phyloP scores from a whole-genome alignment of 129 eudicot species.

The Mikania micrantha region DNA sequence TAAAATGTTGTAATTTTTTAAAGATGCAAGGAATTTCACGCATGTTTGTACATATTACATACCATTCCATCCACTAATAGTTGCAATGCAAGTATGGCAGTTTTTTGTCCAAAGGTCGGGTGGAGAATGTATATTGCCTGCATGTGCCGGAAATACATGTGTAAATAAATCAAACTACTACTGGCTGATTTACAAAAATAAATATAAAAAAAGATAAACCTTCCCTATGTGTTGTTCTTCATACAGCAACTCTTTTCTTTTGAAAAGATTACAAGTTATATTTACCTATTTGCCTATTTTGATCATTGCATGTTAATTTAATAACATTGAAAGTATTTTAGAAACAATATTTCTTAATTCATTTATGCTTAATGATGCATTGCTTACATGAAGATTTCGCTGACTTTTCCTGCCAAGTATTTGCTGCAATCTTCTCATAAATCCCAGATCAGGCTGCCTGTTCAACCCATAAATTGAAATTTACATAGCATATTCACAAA shows the following conservation, averaged over 20 bases:
- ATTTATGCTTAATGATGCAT: too few species aligned
- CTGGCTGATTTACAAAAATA: background rate
- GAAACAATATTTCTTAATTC: background rate
- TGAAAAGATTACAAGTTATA: background rate
- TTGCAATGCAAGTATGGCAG: conserved; percentile 78
- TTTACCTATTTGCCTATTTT: background rate
- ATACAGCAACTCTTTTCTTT: background rate
- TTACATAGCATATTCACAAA: background rate
- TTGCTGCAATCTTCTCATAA: conserved; percentile 92
- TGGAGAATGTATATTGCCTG: conserved; percentile 95
- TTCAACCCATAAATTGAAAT: conserved; percentile 1
- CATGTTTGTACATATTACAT: conserved; percentile 28
- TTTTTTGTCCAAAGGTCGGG: conserved; percentile 87
- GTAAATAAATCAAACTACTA: background rate
- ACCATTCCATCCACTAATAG: conserved; percentile 81
- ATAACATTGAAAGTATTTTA: background rate
- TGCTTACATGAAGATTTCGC: conserved; percentile 81
- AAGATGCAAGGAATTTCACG: background rate
- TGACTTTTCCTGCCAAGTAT: conserved; percentile 96
- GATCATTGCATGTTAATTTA: conserved; percentile 5
- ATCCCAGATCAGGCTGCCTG: conserved; percentile 98
- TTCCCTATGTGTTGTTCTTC: background rate
- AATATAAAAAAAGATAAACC: background rate
- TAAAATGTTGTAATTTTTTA: background rate
- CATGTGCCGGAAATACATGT: background rate